Base-by-base conservation (phyloP, 2,329 filamentous ascomycete genomes). In the Pseudogymnoascus sp. region DNA sequence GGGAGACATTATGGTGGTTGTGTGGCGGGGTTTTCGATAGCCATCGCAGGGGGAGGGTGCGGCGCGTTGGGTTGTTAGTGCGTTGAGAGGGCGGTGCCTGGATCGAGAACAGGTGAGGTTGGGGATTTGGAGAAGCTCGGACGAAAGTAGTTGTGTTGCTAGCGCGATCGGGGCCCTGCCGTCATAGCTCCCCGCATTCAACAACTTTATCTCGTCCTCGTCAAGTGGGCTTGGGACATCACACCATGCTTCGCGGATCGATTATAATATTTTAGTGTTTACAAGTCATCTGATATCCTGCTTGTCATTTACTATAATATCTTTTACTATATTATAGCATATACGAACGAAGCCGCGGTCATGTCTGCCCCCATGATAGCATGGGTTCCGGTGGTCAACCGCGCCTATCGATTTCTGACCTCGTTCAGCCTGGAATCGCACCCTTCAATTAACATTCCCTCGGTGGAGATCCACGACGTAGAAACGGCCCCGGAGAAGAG, bases 401-500 rank as follows among this genome's bases (percentile, higher is more conserved):
- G 73, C 41, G 62, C 78, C 21, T 68, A 77, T 61, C 66, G 67
- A 64, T 72, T 69, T 60, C 57, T 71, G 9, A 71, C 69, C 35
- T 70, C 64, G 35, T 67, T 67, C 62, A 70, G 61, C 63, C 63
- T 65, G 67, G 61, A 59, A 35, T 62, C 67, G 5, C 47, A 72
- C 13, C 71, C 72, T 61, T 72, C 76, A 57, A 82, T 86, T 67
- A 70, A 79, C 60, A 71, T 97, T 5, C 80, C 88, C 7, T 78
- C 88, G 0, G 86, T 93, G 61, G 79, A 89, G 65, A 80, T 90
- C 62, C 85, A 95, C 74, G 84, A 89, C 72, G 82, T 96, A 68
- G 93, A 97, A 76, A 88, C 87, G 4, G 81, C 85, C 57, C 81
- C 86, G 7, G 91, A 95, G 71, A 93, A 90, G 73, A 81, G 89